These are phyloP conservation scores for Pneumocystis jirovecii DNA, from an alignment of 1,139 yeast species.

Conservation along the genomic window DNA sequence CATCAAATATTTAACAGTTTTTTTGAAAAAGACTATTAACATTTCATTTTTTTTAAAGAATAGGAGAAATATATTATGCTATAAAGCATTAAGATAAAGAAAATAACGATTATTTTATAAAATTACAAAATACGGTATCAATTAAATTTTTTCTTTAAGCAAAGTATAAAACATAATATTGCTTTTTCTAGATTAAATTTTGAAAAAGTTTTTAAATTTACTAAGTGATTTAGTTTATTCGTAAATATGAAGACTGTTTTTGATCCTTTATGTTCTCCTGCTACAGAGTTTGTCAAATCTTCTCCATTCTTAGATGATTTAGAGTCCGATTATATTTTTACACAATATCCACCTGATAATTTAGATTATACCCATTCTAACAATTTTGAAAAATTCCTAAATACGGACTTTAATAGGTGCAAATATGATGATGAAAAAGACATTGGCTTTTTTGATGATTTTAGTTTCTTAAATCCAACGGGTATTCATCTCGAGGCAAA, in stretches of 20 bases:
- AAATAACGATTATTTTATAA: neutral
- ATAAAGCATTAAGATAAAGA: neutral
- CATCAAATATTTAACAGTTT: neutral
- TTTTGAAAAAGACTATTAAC: neutral
- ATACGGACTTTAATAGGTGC: neutral
- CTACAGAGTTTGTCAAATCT: neutral
- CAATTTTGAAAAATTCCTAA: neutral
- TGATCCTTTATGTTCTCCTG: neutral
- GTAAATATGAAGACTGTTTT: neutral
- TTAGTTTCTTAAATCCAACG: neutral
- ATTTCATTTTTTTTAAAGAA: neutral
- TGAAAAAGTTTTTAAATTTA: neutral
- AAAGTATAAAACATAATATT: neutral
- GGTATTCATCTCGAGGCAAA: neutral
- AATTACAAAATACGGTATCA: neutral
- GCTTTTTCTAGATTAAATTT: no score
- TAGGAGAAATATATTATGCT: neutral
- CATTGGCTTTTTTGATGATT: neutral
- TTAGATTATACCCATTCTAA: neutral
- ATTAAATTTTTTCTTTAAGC: neutral
- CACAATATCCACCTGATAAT: neutral
- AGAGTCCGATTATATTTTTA: neutral
- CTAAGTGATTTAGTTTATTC: neutral
- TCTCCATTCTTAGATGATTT: neutral
- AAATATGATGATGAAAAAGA: neutral